A percentile compares a stretch with the other conserved stretches of the same genome.
These are phyloP conservation scores for Durio zibethinus DNA, from an alignment of 345 rosid genomes.

Conservation along the genomic window DNA sequence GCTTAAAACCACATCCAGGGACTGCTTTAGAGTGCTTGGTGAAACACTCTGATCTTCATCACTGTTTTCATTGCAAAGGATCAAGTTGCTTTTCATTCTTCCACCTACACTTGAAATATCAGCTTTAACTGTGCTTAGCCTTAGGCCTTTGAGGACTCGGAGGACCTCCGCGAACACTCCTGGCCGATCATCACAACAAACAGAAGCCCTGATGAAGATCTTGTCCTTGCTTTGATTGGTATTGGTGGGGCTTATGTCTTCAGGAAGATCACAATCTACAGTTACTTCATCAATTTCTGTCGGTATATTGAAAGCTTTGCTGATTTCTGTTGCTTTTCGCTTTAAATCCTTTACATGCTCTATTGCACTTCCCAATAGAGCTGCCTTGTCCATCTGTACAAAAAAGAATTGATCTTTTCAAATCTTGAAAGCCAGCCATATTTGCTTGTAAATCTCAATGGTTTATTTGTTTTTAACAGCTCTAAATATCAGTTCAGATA, in stretches of 20 bases:
- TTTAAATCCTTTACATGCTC: constrained; percentile 78
- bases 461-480: not conserved
- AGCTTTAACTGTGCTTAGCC: constrained; percentile 49
- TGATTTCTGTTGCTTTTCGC: constrained; percentile 50
- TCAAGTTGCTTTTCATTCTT: constrained; percentile 56
- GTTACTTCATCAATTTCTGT: constrained; percentile 70
- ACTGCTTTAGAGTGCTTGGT: constrained; percentile 41
- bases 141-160: constrained; percentile 46
- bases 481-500: not conserved
- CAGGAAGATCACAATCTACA: constrained; percentile 39
- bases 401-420: not conserved
- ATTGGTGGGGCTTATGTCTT: constrained; percentile 10
- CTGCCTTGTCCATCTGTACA: constrained; percentile 88
- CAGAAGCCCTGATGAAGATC: constrained; percentile 50
- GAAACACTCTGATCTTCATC: constrained; percentile 27
- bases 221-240: constrained; percentile 5
- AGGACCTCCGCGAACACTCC: constrained; percentile 67
- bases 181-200: constrained; percentile 85
- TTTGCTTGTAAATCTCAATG: not conserved
- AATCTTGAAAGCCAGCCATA: not conserved
- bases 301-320: constrained; percentile 48
- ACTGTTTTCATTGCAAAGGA: constrained; percentile 37
- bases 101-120: constrained; percentile 73
- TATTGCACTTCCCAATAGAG: constrained; percentile 65
- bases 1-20: constrained; percentile 39